A percentile compares a stretch with the other conserved stretches of the same genome.
Conservation (phyloP, 768 basidiomycete genomes). For the Tricholoma sp. region DNA sequence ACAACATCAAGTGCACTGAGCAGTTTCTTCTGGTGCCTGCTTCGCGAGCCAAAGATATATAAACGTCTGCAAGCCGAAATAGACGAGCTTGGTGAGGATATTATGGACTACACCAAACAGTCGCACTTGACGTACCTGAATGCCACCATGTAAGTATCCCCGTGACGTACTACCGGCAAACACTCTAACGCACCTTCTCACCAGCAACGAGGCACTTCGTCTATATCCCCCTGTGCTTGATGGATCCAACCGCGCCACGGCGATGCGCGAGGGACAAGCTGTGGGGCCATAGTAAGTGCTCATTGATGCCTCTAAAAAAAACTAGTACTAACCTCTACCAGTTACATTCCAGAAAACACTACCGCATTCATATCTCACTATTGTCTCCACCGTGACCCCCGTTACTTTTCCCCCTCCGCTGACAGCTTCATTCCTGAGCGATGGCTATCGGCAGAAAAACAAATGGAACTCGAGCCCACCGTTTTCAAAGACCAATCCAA, state of each 20-base stretch:
- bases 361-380: conserved; percentile 37
- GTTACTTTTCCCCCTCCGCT: conserved; percentile 41
- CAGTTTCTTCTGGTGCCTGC: conserved; percentile 29
- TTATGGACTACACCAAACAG: conserved; percentile 20
- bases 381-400: conserved; percentile 39
- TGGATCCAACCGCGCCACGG: conserved; percentile 38
- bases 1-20: conserved; percentile 32
- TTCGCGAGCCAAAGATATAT: conserved; percentile 27
- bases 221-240: conserved; percentile 45
- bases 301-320: neutral
- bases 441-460: conserved; percentile 24
- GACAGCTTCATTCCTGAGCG: conserved; percentile 38
- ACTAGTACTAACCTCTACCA: conserved; percentile 13
- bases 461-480: conserved; percentile 23
- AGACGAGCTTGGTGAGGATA: conserved; percentile 22
- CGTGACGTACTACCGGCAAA: neutral
- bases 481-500: conserved; percentile 22
- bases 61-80: conserved; percentile 29
- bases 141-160: conserved; percentile 26
- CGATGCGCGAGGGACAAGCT: conserved; percentile 28
- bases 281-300: conserved; percentile 36
- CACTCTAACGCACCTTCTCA: neutral
- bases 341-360: conserved; percentile 42
- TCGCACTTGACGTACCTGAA: conserved; percentile 31
- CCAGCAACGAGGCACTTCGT: conserved; percentile 46